phyloP scores from a whole-genome alignment of 2,329 filamentous ascomycete genomes.

The Acarospora socialis region DNA sequence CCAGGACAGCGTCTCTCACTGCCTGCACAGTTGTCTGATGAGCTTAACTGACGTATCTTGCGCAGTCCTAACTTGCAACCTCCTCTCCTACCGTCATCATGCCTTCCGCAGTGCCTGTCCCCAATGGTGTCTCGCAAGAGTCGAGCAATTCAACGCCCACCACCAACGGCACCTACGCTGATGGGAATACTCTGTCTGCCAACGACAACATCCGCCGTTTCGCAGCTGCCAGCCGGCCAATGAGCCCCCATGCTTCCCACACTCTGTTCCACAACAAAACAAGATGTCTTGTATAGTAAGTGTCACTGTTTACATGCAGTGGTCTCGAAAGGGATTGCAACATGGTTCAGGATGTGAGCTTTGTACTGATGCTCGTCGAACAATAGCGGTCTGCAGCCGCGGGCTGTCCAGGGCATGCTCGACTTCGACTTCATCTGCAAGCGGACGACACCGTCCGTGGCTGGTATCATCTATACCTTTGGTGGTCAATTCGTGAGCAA shows the following conservation, averaged over 20 bases:
- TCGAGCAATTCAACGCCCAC: too few relatives aligned
- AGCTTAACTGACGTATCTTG: slow-evolving; percentile 13
- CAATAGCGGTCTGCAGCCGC: slow-evolving; percentile 74
- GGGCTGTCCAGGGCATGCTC: slow-evolving; percentile 83
- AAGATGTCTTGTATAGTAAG: slow-evolving; percentile 95
- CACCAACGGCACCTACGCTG: slow-evolving; percentile 36
- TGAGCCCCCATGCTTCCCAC: slow-evolving; percentile 77
- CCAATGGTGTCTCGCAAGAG: too few relatives aligned
- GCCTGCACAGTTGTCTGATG: too few relatives aligned
- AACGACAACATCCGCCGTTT: slow-evolving; percentile 99
- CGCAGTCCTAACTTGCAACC: slow-evolving; percentile 11
- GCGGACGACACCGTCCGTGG: slow-evolving; percentile 87
- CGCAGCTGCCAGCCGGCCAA: slow-evolving; percentile 74
- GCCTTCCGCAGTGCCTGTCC: slow-evolving; percentile 37
- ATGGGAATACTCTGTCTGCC: slow-evolving; percentile 43
- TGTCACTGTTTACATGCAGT: slow-evolving; percentile 12
- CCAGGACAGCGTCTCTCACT: slow-evolving; percentile 3
- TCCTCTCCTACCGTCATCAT: slow-evolving; percentile 36
- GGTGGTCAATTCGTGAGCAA: slow-evolving; percentile 99
- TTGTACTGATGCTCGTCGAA: too few relatives aligned
- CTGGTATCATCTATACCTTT: slow-evolving; percentile 99
- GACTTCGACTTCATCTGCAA: slow-evolving; percentile 99
- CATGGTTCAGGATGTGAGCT: slow-evolving; percentile 14
- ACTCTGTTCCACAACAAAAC: slow-evolving; percentile 99
- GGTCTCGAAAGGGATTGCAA: slow-evolving; percentile 1